These are phyloP conservation scores for Penicillium paneum DNA, from an alignment of 2,329 filamentous ascomycete species.

Conservation along the genomic window DNA sequence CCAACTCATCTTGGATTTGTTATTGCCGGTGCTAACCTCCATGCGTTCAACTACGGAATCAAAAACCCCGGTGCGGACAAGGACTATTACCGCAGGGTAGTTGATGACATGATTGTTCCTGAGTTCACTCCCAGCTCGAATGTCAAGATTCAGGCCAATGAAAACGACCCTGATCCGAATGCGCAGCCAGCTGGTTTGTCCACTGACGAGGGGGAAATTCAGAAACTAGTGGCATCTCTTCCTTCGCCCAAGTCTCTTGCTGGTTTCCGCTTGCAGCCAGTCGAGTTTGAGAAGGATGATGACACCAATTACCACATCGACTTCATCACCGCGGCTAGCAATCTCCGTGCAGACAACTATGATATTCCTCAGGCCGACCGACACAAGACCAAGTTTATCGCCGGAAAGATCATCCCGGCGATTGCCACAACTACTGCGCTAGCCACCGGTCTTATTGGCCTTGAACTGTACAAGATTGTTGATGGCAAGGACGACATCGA, in stretches of 20 bases:
- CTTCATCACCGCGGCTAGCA: conserved; percentile 96
- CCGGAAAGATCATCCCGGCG: conserved; percentile 97
- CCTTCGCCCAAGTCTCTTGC: conserved; percentile 76
- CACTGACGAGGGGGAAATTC: conserved; percentile 72
- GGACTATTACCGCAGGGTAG: conserved; percentile 70
- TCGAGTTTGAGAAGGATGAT: conserved; percentile 98
- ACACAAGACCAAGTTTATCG: conserved; percentile 99
- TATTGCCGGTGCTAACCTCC: conserved; percentile 82
- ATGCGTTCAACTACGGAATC: conserved; percentile 97
- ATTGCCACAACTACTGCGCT: conserved; percentile 96
- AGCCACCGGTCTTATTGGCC: conserved; percentile 85
- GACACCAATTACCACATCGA: conserved; percentile 98
- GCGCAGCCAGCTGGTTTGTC: conserved; percentile 55
- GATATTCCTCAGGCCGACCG: conserved; percentile 89
- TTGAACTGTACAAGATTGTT: conserved; percentile 94
- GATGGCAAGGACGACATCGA: conserved; percentile 96
- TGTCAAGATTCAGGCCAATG: conserved; percentile 95
- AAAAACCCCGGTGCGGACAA: conserved; percentile 73
- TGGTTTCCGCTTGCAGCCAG: conserved; percentile 83
- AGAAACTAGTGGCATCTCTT: conserved; percentile 67
- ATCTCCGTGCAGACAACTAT: conserved; percentile 95
- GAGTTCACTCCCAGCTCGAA: conserved; percentile 87
- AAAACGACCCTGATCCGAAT: conserved; percentile 92
- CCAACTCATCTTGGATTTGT: conserved; percentile 85
- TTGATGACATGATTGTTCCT: conserved; percentile 91